phyloP scores from a whole-genome alignment of 23 red algal genomes.

The Cyanidioschyzon merolae region DNA sequence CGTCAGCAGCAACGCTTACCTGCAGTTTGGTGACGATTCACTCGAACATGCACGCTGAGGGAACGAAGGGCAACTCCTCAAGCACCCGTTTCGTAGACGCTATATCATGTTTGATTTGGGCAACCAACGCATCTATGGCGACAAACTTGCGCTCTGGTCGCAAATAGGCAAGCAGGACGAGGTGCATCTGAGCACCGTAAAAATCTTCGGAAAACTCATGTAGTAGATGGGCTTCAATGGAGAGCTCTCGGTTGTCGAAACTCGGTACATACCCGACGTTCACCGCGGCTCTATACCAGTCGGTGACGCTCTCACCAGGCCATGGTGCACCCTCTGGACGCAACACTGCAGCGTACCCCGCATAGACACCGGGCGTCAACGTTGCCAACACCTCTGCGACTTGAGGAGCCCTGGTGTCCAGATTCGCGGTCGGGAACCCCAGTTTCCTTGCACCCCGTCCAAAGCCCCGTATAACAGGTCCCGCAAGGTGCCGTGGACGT shows the following conservation, averaged over 20 bases:
- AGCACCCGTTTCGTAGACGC: constrained; percentile 23
- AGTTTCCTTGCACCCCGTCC: constrained; percentile 53
- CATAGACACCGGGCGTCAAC: constrained; percentile 56
- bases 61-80: not conserved
- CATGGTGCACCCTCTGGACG: constrained; percentile 20
- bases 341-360: constrained; percentile 53
- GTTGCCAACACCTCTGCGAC: not conserved
- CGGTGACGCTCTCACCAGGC: not conserved
- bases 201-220: constrained; percentile 54
- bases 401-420: constrained; percentile 28
- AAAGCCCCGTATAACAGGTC: constrained; percentile 45
- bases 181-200: constrained; percentile 67
- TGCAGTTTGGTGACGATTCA: not conserved
- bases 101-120: constrained; percentile 52
- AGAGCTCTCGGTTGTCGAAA: constrained; percentile 45
- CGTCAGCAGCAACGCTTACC: not conserved
- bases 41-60: not conserved
- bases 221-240: constrained; percentile 73
- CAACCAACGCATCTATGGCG: constrained; percentile 37
- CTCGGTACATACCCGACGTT: constrained; percentile 58
- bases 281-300: constrained; percentile 32
- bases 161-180: constrained; percentile 52
- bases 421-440: constrained; percentile 70
- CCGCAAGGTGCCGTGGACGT: not conserved
- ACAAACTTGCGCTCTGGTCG: constrained; percentile 71